Conservation (phyloP, 306 rosid species). For the Prunus fruticosa region DNA sequence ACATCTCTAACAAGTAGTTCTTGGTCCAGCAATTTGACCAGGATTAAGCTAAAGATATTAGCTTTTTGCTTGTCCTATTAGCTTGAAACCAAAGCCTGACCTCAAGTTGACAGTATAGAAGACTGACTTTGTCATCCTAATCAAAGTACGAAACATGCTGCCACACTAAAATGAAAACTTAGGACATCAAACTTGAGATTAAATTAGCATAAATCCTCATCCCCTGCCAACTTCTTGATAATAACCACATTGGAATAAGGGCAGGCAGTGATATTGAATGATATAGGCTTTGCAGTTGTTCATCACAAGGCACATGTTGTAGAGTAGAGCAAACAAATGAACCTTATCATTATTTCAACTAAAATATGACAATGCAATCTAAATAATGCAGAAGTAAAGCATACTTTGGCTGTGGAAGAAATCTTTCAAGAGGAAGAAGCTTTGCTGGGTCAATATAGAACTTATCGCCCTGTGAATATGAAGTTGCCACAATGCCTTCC, state of each 20-base stretch:
- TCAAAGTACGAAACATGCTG: background rate
- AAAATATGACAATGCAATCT: background rate
- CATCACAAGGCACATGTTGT: background rate
- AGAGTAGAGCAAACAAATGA: background rate
- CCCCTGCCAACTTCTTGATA: background rate
- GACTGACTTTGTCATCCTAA: background rate
- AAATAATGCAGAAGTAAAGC: slow-evolving; percentile 17
- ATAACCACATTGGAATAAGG: background rate
- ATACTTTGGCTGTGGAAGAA: slow-evolving; percentile 95
- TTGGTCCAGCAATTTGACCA: background rate
- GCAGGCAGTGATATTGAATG: background rate
- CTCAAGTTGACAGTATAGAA: background rate
- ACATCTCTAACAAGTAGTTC: background rate
- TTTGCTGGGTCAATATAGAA: slow-evolving; percentile 89
- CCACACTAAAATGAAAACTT: background rate
- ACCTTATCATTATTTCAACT: background rate
- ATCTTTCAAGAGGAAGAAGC: slow-evolving; percentile 91
- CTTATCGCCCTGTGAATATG: slow-evolving; percentile 77
- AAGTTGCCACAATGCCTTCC: slow-evolving; percentile 95
- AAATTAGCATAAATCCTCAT: background rate
- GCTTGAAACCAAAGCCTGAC: background rate
- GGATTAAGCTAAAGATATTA: background rate
- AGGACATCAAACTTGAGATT: background rate
- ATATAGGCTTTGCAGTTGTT: background rate
- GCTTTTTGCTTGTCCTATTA: background rate